phyloP scores from a whole-genome alignment of 805 yeast genomes.

The Wickerhamomyces bovis region DNA sequence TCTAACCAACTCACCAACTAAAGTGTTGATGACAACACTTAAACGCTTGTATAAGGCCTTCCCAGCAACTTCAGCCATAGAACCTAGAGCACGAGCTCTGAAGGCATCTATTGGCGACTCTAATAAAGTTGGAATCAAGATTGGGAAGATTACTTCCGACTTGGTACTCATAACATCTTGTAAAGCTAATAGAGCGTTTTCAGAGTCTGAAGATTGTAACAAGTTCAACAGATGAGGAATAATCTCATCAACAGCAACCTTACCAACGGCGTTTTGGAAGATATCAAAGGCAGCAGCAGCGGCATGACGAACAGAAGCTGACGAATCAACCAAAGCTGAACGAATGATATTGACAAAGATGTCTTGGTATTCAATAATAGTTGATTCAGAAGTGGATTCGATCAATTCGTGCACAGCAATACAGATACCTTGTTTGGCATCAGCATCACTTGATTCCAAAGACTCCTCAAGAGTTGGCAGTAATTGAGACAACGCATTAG shows the following conservation, averaged over 20 bases:
- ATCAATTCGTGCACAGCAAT: slow-evolving; percentile 85
- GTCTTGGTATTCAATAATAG: slow-evolving; percentile 58
- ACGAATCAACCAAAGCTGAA: slow-evolving; percentile 69
- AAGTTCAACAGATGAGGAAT: slow-evolving; percentile 74
- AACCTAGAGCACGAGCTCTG: slow-evolving; percentile 83
- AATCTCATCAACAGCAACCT: slow-evolving; percentile 79
- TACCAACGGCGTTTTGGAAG: slow-evolving; percentile 77
- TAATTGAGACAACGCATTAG: slow-evolving; percentile 74
- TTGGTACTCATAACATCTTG: slow-evolving; percentile 89
- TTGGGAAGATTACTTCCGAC: slow-evolving; percentile 89
- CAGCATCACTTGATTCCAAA: slow-evolving; percentile 56
- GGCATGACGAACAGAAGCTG: slow-evolving; percentile 73
- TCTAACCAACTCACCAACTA: slow-evolving; percentile 52
- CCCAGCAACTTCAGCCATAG: slow-evolving; percentile 89
- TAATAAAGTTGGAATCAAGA: slow-evolving; percentile 78
- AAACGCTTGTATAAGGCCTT: slow-evolving; percentile 68
- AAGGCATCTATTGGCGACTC: slow-evolving; percentile 74
- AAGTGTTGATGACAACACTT: slow-evolving; percentile 63
- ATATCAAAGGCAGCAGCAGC: slow-evolving; percentile 91
- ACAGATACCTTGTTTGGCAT: slow-evolving; percentile 93
- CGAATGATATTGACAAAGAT: slow-evolving; percentile 70
- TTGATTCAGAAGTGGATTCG: slow-evolving; percentile 59
- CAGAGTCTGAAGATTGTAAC: slow-evolving; percentile 58
- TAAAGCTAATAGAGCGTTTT: slow-evolving; percentile 78
- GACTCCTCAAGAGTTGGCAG: slow-evolving; percentile 78